Conservation (phyloP, 2,329 filamentous ascomycete genomes). For the Paraphaeosphaeria sporulosa region DNA sequence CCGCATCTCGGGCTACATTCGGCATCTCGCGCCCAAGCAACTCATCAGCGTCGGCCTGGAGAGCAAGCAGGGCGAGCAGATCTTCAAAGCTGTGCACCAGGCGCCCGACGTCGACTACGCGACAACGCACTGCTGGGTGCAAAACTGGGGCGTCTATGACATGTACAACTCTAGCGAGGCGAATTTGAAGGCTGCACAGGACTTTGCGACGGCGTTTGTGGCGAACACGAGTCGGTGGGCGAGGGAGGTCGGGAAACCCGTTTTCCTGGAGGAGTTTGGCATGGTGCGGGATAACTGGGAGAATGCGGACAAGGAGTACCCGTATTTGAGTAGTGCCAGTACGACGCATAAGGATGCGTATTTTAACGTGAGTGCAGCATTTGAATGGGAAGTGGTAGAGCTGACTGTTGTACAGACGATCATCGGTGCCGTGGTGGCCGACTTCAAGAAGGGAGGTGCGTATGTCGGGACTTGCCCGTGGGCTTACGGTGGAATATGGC, state of each 20-base stretch:
- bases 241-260: constrained; percentile 47
- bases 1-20: constrained; percentile 48
- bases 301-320: constrained; percentile 46
- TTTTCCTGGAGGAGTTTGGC: constrained; percentile 51
- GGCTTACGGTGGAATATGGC: constrained; percentile 51
- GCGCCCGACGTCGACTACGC: constrained; percentile 48
- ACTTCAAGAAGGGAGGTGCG: constrained; percentile 44
- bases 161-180: constrained; percentile 45
- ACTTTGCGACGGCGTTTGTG: constrained; percentile 46
- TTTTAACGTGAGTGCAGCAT: constrained; percentile 31
- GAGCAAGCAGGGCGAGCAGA: constrained; percentile 50
- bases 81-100: constrained; percentile 50
- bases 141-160: constrained; percentile 50
- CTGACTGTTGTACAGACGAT: constrained; percentile 34
- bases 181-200: constrained; percentile 44
- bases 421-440: constrained; percentile 45
- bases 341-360: constrained; percentile 51
- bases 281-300: constrained; percentile 53
- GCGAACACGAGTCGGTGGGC: constrained; percentile 45
- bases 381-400: neutral
- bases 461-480: constrained; percentile 50
- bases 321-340: constrained; percentile 44
- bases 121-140: constrained; percentile 51
- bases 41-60: constrained; percentile 51
- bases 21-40: constrained; percentile 45